Evolutionary conservation across 106 monocot genomes (phyloP).

Genomic region (Dendrobium officinale): DNA sequence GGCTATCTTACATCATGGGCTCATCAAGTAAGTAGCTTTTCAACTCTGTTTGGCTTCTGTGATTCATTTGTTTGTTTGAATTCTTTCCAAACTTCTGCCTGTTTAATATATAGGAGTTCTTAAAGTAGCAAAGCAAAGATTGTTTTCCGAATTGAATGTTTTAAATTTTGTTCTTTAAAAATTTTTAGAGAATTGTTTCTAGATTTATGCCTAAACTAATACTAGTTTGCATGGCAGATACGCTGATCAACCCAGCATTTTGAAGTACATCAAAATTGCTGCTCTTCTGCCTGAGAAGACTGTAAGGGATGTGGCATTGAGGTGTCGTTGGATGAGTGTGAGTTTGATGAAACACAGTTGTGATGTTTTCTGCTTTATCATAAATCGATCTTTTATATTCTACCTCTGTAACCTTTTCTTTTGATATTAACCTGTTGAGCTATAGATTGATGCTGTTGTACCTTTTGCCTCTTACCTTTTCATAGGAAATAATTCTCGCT

Average conservation of each 20-base stretch:
- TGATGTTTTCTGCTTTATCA: not conserved
- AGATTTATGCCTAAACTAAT: slow-evolving; percentile 4
- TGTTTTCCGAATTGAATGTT: not conserved
- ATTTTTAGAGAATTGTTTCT: not conserved
- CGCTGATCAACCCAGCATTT: slow-evolving; percentile 37
- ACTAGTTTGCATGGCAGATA: slow-evolving; percentile 19
- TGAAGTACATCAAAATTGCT: slow-evolving; percentile 76
- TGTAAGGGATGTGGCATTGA: slow-evolving; percentile 72
- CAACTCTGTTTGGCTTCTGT: not conserved
- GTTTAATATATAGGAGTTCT: not conserved
- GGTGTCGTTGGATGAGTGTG: slow-evolving; percentile 75
- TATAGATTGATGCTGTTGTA: not conserved
- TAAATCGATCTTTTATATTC: not conserved
- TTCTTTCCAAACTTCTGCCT: not conserved
- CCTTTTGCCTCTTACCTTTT: not conserved
- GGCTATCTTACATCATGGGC: slow-evolving; percentile 34
- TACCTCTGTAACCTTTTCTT: not conserved
- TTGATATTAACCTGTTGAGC: not conserved
- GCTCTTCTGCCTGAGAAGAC: slow-evolving; percentile 50
- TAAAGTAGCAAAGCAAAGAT: not conserved
- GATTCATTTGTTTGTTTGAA: not conserved
- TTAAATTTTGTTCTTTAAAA: not conserved
- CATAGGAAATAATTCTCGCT: not conserved
- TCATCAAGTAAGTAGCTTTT: slow-evolving; percentile 28
- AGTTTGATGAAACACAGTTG: slow-evolving; percentile 16